Percentiles rank a stretch among this genome's conserved stretches.
Conservation (phyloP, 176 grass and related monocot genomes). For the Oryza nivara region DNA sequence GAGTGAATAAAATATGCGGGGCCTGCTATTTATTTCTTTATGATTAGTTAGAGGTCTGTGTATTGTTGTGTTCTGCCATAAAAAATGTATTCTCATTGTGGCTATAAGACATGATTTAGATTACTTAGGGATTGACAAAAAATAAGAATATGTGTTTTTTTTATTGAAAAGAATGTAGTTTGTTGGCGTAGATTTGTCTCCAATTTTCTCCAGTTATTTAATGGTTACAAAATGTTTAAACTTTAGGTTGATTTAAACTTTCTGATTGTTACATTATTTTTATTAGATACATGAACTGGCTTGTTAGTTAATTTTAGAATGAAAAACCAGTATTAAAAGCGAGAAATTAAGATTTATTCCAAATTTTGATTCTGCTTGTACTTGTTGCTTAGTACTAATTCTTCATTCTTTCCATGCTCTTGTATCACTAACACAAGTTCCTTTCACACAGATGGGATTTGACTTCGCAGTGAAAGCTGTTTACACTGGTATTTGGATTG, state of each 20-base stretch:
- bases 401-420: background rate
- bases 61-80: background rate
- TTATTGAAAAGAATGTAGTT: slow-evolving; percentile 1
- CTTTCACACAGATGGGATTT: slow-evolving; percentile 78
- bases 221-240: slow-evolving; percentile 11
- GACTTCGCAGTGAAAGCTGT: slow-evolving; percentile 86
- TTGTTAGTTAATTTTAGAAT: slow-evolving; percentile 17
- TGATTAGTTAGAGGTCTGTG: background rate
- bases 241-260: background rate
- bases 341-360: background rate
- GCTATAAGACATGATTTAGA: slow-evolving; percentile 6
- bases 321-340: background rate
- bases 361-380: background rate
- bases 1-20: background rate
- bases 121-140: background rate
- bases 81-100: background rate
- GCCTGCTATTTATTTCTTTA: background rate
- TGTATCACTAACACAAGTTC: slow-evolving; percentile 41
- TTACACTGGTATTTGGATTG: slow-evolving; percentile 93
- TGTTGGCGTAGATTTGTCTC: background rate
- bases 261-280: slow-evolving; percentile 9
- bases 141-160: background rate
- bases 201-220: background rate
- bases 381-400: background rate
- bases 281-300: slow-evolving; percentile 2